These are phyloP conservation scores for Saccharum officinarum DNA, from an alignment of 176 grass and related monocot genomes.

Conservation along the genomic window DNA sequence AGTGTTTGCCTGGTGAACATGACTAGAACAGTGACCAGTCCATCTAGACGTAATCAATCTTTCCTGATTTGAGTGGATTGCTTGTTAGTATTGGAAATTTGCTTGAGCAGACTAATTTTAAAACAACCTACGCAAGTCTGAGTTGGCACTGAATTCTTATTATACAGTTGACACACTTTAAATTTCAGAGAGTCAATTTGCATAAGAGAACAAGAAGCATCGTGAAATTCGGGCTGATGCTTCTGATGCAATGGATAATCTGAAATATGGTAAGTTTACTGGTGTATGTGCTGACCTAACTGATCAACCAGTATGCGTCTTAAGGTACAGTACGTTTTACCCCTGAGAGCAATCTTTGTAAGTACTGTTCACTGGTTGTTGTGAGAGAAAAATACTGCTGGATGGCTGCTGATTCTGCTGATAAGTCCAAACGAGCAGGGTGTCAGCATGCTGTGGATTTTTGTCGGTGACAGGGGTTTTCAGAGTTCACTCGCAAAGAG, in stretches of 20 bases:
- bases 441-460: neutral
- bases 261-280: neutral
- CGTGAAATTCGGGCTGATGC: neutral
- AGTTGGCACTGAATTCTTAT: constrained; percentile 16
- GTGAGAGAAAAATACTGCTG: too few relatives aligned
- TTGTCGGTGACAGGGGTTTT: neutral
- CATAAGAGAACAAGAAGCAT: neutral
- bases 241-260: neutral
- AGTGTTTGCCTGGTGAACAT: neutral
- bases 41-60: neutral
- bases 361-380: too few relatives aligned
- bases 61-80: neutral
- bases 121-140: neutral
- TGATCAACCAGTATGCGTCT: neutral
- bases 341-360: neutral
- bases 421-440: too few relatives aligned
- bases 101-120: neutral
- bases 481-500: neutral
- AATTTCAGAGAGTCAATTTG: neutral
- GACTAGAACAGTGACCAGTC: neutral
- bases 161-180: neutral
- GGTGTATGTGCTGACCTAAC: neutral
- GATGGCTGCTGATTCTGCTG: too few relatives aligned
- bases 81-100: neutral
- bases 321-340: neutral